Evolutionary conservation across 495 filamentous ascomycete genomes (phyloP).

Genomic region (Tuber magnatum): DNA sequence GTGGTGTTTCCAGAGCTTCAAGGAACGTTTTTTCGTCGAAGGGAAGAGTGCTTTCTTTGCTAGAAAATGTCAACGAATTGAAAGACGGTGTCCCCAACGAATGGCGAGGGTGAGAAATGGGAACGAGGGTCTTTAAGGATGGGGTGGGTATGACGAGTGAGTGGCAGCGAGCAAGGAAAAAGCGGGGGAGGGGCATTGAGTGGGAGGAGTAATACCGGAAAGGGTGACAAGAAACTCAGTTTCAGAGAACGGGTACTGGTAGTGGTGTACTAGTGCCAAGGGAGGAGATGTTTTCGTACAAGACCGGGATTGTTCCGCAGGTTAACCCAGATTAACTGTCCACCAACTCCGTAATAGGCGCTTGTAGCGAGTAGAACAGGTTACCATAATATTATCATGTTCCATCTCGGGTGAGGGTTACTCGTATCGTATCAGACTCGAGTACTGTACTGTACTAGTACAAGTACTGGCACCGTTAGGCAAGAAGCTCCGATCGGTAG

Average conservation of each 20-base stretch:
- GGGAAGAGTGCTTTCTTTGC: neutral
- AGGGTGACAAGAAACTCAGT: constrained; percentile 4
- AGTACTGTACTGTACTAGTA: too few species aligned
- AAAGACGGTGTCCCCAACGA: neutral
- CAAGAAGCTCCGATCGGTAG: too few species aligned
- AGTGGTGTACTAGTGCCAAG: neutral
- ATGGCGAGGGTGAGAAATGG: neutral
- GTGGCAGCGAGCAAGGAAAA: constrained; percentile 24
- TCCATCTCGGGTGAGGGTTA: too few species aligned
- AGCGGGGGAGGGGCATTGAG: constrained; percentile 36
- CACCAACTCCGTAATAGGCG: too few species aligned
- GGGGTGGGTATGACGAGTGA: constrained; percentile 10
- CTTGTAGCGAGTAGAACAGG: too few species aligned
- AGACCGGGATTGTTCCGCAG: too few species aligned
- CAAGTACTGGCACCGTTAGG: too few species aligned
- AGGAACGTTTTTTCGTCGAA: constrained; percentile 18
- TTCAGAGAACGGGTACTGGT: constrained; percentile 16
- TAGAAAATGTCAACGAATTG: neutral
- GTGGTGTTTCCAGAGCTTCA: constrained; percentile 20
- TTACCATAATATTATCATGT: too few species aligned
- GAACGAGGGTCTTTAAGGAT: neutral
- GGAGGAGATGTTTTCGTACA: too few species aligned
- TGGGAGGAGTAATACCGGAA: neutral
- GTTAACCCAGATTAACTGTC: too few species aligned
- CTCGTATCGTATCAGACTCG: too few species aligned